A percentile compares a stretch with the other conserved stretches of the same genome.
Conservation (phyloP, 352 stramenopile species). For the Aphanomyces astaci region DNA sequence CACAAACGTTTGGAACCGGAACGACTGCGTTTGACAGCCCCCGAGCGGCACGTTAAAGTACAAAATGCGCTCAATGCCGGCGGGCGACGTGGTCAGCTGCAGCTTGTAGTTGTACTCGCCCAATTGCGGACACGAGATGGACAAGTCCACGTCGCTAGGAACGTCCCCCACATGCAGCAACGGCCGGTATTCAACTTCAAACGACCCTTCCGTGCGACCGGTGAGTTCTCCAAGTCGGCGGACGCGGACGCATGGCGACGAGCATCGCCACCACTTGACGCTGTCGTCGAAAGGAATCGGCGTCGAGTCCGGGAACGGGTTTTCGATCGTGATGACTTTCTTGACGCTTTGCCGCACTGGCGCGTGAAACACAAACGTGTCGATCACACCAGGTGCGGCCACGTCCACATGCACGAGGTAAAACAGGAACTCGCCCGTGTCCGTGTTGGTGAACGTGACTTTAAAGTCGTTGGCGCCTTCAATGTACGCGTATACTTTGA, state of each 20-base stretch:
- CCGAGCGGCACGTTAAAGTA: slow-evolving; percentile 80
- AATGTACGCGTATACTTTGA: slow-evolving; percentile 86
- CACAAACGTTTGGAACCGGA: slow-evolving; percentile 61
- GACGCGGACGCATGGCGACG: slow-evolving; percentile 61
- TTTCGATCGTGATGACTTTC: slow-evolving; percentile 84
- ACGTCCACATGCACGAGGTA: slow-evolving; percentile 57
- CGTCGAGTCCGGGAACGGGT: slow-evolving; percentile 55
- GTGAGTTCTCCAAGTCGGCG: slow-evolving; percentile 59
- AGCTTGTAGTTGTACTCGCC: slow-evolving; percentile 86
- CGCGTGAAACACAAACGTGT: slow-evolving; percentile 73
- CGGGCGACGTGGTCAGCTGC: slow-evolving; percentile 56
- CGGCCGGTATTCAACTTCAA: slow-evolving; percentile 87
- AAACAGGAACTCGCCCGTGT: slow-evolving; percentile 79
- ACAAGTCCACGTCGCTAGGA: slow-evolving; percentile 46
- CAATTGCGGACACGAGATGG: slow-evolving; percentile 75
- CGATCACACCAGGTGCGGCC: slow-evolving; percentile 50
- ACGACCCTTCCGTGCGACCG: slow-evolving; percentile 66
- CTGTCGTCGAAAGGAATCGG: slow-evolving; percentile 49
- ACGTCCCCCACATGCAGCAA: slow-evolving; percentile 46
- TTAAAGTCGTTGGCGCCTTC: slow-evolving; percentile 47
- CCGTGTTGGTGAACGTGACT: slow-evolving; percentile 74
- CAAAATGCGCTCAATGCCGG: slow-evolving; percentile 57
- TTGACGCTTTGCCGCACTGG: slow-evolving; percentile 75
- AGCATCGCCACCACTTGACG: slow-evolving; percentile 74
- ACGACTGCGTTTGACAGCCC: slow-evolving; percentile 61